Percentiles rank a stretch among this genome's conserved stretches.
phyloP scores from a whole-genome alignment of 257 asterid species.

The Craterostigma plantagineum region DNA sequence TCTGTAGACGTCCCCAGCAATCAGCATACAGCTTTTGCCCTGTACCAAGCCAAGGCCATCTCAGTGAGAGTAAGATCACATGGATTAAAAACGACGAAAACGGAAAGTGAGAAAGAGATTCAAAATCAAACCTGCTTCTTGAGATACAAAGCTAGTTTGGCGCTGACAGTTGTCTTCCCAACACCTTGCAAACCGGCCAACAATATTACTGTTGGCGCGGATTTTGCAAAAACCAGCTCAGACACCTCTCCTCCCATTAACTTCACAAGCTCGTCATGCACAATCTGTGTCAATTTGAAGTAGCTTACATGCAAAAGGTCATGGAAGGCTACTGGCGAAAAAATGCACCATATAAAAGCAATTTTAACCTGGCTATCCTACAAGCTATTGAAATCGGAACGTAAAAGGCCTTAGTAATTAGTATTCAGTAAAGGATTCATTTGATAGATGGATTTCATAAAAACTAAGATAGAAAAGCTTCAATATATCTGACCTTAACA shows the following conservation, averaged over 20 bases:
- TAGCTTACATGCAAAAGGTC: too few species aligned
- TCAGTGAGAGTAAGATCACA: conserved; percentile 4
- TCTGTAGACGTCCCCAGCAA: conserved; percentile 95
- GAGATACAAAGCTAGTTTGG: conserved; percentile 87
- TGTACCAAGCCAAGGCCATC: conserved; percentile 13
- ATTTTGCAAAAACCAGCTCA: conserved; percentile 65
- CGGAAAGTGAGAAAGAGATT: background rate
- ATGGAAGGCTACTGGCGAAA: too few species aligned
- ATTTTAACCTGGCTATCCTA: too few species aligned
- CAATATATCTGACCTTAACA: conserved; percentile 47
- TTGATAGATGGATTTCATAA: too few species aligned
- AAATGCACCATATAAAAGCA: too few species aligned
- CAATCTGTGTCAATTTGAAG: conserved; percentile 34
- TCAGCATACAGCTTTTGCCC: conserved; percentile 96
- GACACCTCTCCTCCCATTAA: conserved; percentile 97
- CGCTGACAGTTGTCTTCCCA: conserved; percentile 96
- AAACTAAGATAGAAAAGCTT: background rate
- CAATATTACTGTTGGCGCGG: conserved; percentile 66
- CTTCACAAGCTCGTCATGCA: conserved; percentile 69
- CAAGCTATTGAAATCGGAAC: too few species aligned
- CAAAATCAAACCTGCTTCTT: conserved; percentile 56
- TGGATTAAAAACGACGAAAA: background rate
- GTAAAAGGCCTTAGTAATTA: too few species aligned
- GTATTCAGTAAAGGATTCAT: too few species aligned
- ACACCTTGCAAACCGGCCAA: conserved; percentile 99